Base-by-base conservation (phyloP, 208 protist genomes). In the Hexamita inflata region DNA sequence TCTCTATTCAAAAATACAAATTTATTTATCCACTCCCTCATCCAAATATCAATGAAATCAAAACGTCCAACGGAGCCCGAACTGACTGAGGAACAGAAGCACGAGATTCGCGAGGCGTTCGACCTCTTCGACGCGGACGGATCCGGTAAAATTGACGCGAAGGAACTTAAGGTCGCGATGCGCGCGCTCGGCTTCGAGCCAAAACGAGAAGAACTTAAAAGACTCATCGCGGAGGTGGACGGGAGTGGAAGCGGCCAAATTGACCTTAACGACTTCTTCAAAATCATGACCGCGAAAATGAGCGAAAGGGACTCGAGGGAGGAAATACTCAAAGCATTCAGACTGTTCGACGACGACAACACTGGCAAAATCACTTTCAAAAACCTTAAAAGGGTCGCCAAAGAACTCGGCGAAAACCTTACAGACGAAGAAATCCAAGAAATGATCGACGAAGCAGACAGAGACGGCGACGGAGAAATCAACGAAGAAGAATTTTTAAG, bases 241-340 rank as follows among this genome's bases (percentile, higher is more conserved):
- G 0, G 78, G 88, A 45, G 19, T 45, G 64, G 64, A 35, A 90
- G 87, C 0, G 92, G 87, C 78, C 89, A 87, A 64, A 87, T 95
- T 13, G 84, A 91, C 19, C 84, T 90, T 28, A 81, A 83, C 0
- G 89, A 87, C n/a, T 93, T 93, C 80, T 89, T 88, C 0, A 86
- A 90, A 58, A 87, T 92, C 70, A 92, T 94, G 89, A 92, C 88
- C 0, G 85, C 89, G 38, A 90, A 90, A 73, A 91, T 94, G 75
- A 79, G 86, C 19, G 88, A 93, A 76, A 84, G 91, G 34, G 90
- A 94, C 74, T 90, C 91, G 0, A 77, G 86, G 26, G 89, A 95
- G 75, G 91, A 94, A 83, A 93, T 95, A 82, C 78, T 90, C 24
- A 92, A 93, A 78, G 92, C 92, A 49, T 95, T 95, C 84, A 86